Evolutionary conservation across 805 yeast species (phyloP).

Genomic region (Helenozyma rhizophorensis): DNA sequence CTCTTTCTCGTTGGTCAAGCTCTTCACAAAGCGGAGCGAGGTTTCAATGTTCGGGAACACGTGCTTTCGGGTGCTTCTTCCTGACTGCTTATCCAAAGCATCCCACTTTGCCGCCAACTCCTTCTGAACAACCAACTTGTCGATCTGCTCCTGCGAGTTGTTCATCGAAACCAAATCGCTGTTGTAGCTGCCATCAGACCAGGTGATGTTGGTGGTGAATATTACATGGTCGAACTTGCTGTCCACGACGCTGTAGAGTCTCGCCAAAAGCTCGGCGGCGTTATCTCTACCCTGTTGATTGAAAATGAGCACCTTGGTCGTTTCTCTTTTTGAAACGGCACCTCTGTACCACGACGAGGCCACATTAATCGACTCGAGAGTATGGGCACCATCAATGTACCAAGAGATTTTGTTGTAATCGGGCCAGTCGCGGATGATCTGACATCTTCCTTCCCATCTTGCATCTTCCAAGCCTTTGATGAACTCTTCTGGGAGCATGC

Average conservation of each 20-base stretch:
- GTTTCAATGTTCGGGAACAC: conserved; percentile 75
- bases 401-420: conserved; percentile 51
- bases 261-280: conserved; percentile 57
- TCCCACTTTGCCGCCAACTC: conserved; percentile 69
- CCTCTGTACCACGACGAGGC: conserved; percentile 73
- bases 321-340: conserved; percentile 9
- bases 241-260: conserved; percentile 41
- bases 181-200: conserved; percentile 76
- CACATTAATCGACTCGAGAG: conserved; percentile 79
- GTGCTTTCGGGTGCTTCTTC: conserved; percentile 32
- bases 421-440: conserved; percentile 49
- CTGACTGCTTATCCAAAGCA: conserved; percentile 37
- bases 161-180: conserved; percentile 84
- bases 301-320: conserved; percentile 61
- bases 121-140: conserved; percentile 76
- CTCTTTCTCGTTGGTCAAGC: conserved; percentile 31
- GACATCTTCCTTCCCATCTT: conserved; percentile 96
- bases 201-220: conserved; percentile 89
- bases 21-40: conserved; percentile 52
- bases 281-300: conserved; percentile 91
- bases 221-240: conserved; percentile 68
- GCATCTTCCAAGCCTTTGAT: conserved; percentile 60
- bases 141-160: conserved; percentile 73
- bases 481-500: conserved; percentile 46
- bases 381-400: conserved; percentile 95